Evolutionary conservation across 2,329 filamentous ascomycete species (phyloP).

Genomic region (Paecilomyces sp.): DNA sequence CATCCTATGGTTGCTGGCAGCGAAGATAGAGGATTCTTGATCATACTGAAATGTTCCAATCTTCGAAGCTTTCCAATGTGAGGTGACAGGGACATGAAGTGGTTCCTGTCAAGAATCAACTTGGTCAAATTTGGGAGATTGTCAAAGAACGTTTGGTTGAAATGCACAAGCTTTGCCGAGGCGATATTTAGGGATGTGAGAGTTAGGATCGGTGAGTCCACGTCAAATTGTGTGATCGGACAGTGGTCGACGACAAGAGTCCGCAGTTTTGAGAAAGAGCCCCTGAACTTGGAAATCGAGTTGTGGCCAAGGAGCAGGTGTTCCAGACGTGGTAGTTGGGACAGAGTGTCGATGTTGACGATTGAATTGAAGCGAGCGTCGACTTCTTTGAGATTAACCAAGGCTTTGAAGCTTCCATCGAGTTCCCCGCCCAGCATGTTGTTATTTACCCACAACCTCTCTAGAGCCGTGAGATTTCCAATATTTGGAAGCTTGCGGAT

Average conservation of each 20-base stretch:
- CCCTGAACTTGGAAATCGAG: conserved; percentile 79
- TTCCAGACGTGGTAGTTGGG: conserved; percentile 77
- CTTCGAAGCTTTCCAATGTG: conserved; percentile 77
- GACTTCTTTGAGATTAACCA: conserved; percentile 75
- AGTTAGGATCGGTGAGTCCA: conserved; percentile 68
- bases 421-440: conserved; percentile 75
- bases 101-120: conserved; percentile 86
- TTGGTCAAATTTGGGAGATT: conserved; percentile 83
- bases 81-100: conserved; percentile 81
- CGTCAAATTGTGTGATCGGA: conserved; percentile 87
- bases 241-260: conserved; percentile 89
- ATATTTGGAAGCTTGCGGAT: conserved; percentile 75
- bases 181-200: conserved; percentile 83
- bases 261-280: conserved; percentile 77
- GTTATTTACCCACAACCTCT: conserved; percentile 91
- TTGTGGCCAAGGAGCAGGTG: conserved; percentile 89
- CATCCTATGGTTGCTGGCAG: conserved; percentile 84
- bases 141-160: conserved; percentile 78
- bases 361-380: conserved; percentile 93
- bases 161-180: conserved; percentile 80
- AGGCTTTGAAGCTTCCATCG: conserved; percentile 62
- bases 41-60: conserved; percentile 88
- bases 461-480: conserved; percentile 68
- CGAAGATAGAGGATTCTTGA: conserved; percentile 79
- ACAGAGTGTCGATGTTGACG: conserved; percentile 79